Conservation (phyloP, 768 basidiomycete species). For the Rossbeevera mucosa region DNA sequence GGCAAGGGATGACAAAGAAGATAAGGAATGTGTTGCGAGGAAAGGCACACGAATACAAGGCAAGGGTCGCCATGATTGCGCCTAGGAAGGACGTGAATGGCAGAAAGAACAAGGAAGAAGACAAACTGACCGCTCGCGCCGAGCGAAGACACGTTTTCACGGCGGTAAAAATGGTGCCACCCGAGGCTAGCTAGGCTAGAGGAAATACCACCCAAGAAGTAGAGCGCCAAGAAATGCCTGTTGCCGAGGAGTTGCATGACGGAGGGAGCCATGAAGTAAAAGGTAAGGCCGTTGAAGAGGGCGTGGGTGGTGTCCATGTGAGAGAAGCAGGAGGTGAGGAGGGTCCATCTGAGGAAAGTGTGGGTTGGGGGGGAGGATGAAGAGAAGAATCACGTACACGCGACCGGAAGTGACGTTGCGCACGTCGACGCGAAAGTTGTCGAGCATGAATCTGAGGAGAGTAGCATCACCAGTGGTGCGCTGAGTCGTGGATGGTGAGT, state of each 20-base stretch:
- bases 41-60: constrained; percentile 66
- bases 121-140: constrained; percentile 68
- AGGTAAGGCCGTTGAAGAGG: constrained; percentile 73
- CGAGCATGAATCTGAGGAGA: constrained; percentile 45
- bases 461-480: constrained; percentile 38
- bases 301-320: constrained; percentile 59
- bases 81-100: constrained; percentile 39
- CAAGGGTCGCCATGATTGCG: constrained; percentile 65
- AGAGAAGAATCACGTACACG: constrained; percentile 40
- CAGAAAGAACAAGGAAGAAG: not conserved
- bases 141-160: constrained; percentile 35
- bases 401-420: constrained; percentile 60
- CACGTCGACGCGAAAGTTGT: constrained; percentile 63
- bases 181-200: constrained; percentile 45
- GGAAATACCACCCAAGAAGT: constrained; percentile 64
- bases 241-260: constrained; percentile 63
- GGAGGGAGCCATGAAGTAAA: constrained; percentile 68
- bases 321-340: constrained; percentile 67
- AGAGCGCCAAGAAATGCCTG: constrained; percentile 63
- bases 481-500: constrained; percentile 13
- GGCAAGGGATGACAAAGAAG: constrained; percentile 74
- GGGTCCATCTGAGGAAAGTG: constrained; percentile 57
- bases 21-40: constrained; percentile 64
- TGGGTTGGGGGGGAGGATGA: not conserved
- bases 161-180: constrained; percentile 41